A percentile compares a stretch with the other conserved stretches of the same genome.
Conservation (phyloP, 495 filamentous ascomycete species). For the Penicillium simplicissimum region DNA sequence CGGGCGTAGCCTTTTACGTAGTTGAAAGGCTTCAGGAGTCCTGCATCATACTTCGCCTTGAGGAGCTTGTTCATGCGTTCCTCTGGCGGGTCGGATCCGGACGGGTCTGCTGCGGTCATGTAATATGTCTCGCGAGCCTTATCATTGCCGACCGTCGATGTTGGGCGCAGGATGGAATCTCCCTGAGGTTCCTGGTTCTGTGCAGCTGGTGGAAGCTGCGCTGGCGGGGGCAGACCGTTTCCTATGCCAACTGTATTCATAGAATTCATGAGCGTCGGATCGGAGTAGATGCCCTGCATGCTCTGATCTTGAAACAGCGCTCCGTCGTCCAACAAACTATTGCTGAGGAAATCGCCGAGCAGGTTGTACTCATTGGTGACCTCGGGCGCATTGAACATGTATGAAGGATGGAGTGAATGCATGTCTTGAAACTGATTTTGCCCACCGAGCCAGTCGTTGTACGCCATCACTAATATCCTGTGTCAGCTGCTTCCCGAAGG, state of each 20-base stretch:
- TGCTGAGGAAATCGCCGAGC: conserved; percentile 92
- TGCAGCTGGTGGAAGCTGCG: conserved; percentile 35
- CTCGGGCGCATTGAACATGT: conserved; percentile 93
- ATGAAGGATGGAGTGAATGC: conserved; percentile 89
- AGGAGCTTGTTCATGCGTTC: conserved; percentile 94
- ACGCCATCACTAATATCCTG: conserved; percentile 55
- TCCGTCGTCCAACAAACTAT: conserved; percentile 79
- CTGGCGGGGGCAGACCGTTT: conserved; percentile 37
- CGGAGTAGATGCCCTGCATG: conserved; percentile 54
- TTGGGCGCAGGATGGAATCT: conserved; percentile 59
- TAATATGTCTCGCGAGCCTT: conserved; percentile 90
- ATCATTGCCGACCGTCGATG: conserved; percentile 64
- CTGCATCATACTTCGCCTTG: conserved; percentile 92
- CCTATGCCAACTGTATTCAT: conserved; percentile 42
- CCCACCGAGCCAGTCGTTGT: conserved; percentile 68
- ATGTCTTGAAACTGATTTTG: conserved; percentile 90
- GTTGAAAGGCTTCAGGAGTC: conserved; percentile 93
- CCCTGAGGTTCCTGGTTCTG: conserved; percentile 52
- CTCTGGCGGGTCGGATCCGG: conserved; percentile 86
- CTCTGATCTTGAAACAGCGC: conserved; percentile 65
- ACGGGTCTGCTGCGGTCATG: conserved; percentile 92
- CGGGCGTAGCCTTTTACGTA: conserved; percentile 95
- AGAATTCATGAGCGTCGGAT: conserved; percentile 54
- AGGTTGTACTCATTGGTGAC: conserved; percentile 94
- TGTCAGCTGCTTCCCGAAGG: conserved; percentile 30